These are phyloP conservation scores for Verticillium zaregamsianum DNA, from an alignment of 2,329 filamentous ascomycete species.

Conservation along the genomic window DNA sequence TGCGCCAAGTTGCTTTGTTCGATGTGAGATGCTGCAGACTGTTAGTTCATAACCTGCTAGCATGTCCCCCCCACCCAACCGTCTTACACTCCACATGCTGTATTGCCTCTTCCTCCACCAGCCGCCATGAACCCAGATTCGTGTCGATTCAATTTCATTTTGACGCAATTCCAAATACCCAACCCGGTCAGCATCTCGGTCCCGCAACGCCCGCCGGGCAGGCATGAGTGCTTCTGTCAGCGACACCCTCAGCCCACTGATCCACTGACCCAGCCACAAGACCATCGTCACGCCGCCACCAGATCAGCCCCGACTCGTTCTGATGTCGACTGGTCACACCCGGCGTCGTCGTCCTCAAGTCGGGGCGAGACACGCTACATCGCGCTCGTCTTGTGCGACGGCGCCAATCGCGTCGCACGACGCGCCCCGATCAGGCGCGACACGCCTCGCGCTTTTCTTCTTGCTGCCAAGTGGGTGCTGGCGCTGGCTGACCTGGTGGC, in stretches of 20 bases:
- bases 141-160: too few species aligned
- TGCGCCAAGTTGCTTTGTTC: conserved; percentile 4
- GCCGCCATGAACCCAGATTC: too few species aligned
- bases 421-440: not conserved
- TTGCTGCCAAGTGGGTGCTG: not conserved
- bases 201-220: too few species aligned
- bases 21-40: not conserved
- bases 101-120: too few species aligned
- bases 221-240: not conserved
- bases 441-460: not conserved
- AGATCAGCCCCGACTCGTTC: not conserved
- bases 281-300: not conserved
- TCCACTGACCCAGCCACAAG: not conserved
- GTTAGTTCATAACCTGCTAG: too few species aligned
- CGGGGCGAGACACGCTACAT: not conserved
- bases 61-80: too few species aligned
- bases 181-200: too few species aligned
- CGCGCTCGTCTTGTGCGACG: not conserved
- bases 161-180: too few species aligned
- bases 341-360: not conserved
- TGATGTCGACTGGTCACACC: not conserved
- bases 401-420: not conserved
- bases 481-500: not conserved
- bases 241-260: not conserved
- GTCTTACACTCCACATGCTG: too few species aligned